Evolutionary conservation across 1,139 yeast species (phyloP).

Genomic region (Kurtzmaniella quercitrusa): DNA sequence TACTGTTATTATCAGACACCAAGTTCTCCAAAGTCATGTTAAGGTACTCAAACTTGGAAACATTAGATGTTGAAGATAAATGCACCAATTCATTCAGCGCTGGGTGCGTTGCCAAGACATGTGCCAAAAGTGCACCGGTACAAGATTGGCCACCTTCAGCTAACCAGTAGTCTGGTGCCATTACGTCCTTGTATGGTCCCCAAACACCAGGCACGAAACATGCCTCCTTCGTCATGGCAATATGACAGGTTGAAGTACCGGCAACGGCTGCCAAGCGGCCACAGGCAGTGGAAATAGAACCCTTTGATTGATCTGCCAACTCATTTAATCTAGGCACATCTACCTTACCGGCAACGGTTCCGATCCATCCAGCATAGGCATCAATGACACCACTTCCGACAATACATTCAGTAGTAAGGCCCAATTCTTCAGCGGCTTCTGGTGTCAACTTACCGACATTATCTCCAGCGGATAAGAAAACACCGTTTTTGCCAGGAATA

Average conservation of each 20-base stretch:
- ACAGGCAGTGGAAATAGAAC: slow-evolving; percentile 55
- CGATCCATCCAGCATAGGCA: slow-evolving; percentile 98
- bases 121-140: slow-evolving; percentile 91
- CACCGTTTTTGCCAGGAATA: slow-evolving; percentile 66
- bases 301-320: slow-evolving; percentile 28
- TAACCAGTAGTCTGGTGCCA: slow-evolving; percentile 86
- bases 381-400: slow-evolving; percentile 97
- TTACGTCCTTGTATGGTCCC: slow-evolving; percentile 96
- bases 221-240: slow-evolving; percentile 80
- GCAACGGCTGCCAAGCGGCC: slow-evolving; percentile 97
- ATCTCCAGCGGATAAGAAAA: slow-evolving; percentile 83
- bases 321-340: slow-evolving; percentile 48
- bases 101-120: slow-evolving; percentile 87
- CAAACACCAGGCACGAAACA: slow-evolving; percentile 94
- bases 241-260: slow-evolving; percentile 96
- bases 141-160: slow-evolving; percentile 99
- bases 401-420: slow-evolving; percentile 71
- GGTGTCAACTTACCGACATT: slow-evolving; percentile 67
- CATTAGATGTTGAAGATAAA: slow-evolving; percentile 57
- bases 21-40: slow-evolving; percentile 70
- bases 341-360: slow-evolving; percentile 90
- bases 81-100: slow-evolving; percentile 70
- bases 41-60: slow-evolving; percentile 78
- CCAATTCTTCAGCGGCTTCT: slow-evolving; percentile 76
- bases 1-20: slow-evolving; percentile 50